Base-by-base conservation (phyloP, 306 rosid genomes). In the Fragaria vesca region DNA sequence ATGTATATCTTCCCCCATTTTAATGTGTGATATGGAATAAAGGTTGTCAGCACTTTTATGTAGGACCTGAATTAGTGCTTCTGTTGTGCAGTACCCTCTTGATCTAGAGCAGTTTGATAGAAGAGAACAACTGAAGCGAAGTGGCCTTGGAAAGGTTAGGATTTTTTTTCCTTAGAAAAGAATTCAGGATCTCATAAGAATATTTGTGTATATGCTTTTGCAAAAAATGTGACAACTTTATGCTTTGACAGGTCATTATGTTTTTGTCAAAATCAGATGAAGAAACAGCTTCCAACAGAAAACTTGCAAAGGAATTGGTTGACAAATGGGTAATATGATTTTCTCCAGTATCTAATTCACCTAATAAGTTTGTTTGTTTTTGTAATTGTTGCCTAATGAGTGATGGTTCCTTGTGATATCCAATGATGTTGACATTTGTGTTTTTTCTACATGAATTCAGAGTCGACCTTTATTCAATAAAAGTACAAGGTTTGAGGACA, bases 401-500 rank as follows among this genome's bases (percentile, higher is more conserved):
- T 43, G 11, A 43, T 45, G 42, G 65, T 10, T 10, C 24, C 8
- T 60, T n/a, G 5, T 43, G 12, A 38, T 28, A 26, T 57, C 17
- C 30, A 45, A 78, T 58, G 20, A 48, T 2, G 6, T 55, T 47
- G 38, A 26, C 34, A 30, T 72, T 54, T 62, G 21, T 73, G 15
- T 75, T 69, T 16, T 6, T 6, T 8, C 79, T 55, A 69, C 42
- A 69, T 82, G 48, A 76, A 55, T 87, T 86, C 96, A 94, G 97
- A 94, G 98, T 87, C 92, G 97, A 48, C 98, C 96, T 26, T 90
- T 94, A 80, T 94, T 94, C 81, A 94, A 92, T 77, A 92, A 94
- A 80, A 94, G 97, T 82, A 94, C 98, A 12, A 88, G 98, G 80
- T 94, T 94, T 82, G 98, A 94, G 84, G 98, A 94, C 85, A 94